phyloP scores from a whole-genome alignment of 352 stramenopile genomes.

The Phytopythium cucurbitacearum region DNA sequence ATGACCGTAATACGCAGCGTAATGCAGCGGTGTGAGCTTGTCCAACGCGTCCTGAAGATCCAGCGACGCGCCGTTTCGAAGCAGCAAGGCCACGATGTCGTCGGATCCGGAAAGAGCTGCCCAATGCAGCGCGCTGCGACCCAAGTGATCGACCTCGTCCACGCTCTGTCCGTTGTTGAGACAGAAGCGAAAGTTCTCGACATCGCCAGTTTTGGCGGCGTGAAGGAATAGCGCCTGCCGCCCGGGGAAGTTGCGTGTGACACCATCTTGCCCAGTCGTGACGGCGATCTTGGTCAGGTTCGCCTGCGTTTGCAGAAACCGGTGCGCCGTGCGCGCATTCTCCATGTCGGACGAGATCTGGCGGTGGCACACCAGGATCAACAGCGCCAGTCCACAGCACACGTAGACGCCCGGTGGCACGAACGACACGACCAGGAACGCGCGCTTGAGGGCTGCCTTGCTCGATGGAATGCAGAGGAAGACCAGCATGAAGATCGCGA shows the following conservation, averaged over 20 bases:
- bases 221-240: constrained; percentile 64
- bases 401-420: constrained; percentile 39
- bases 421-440: constrained; percentile 40
- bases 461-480: constrained; percentile 26
- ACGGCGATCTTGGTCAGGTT: constrained; percentile 55
- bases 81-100: constrained; percentile 52
- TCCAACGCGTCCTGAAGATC: constrained; percentile 58
- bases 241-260: constrained; percentile 28
- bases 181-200: constrained; percentile 49
- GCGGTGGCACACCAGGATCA: constrained; percentile 43
- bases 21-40: constrained; percentile 59
- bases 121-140: constrained; percentile 65
- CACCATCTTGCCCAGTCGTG: constrained; percentile 17
- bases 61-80: constrained; percentile 63
- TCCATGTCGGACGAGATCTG: constrained; percentile 46
- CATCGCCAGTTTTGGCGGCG: constrained; percentile 38
- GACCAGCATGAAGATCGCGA: constrained; percentile 45
- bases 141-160: constrained; percentile 61
- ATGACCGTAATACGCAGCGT: constrained; percentile 71
- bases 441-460: constrained; percentile 17
- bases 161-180: constrained; percentile 52
- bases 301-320: constrained; percentile 31
- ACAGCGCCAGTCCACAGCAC: constrained; percentile 22
- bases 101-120: constrained; percentile 48
- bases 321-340: constrained; percentile 59